These are phyloP conservation scores for Globisporangium radiosum DNA, from an alignment of 352 stramenopile genomes.

Conservation along the genomic window DNA sequence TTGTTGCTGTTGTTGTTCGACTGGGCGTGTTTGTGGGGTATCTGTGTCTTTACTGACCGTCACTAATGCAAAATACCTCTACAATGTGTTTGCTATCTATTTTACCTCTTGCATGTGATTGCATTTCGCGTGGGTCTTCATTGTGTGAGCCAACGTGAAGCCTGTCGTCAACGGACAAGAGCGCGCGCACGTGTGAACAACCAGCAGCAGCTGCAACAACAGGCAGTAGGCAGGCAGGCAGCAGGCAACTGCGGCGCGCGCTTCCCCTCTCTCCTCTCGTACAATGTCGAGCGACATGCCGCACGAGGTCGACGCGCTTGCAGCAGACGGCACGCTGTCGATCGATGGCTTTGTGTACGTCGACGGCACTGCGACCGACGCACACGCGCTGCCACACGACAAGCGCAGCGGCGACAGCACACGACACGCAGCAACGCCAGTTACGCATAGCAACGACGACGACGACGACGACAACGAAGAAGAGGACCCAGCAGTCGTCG, in stretches of 20 bases:
- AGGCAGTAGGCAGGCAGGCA: too few species aligned
- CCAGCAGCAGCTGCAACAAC: too few species aligned
- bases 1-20: too few species aligned
- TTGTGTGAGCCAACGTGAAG: too few species aligned
- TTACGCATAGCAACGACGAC: neutral
- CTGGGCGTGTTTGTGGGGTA: too few species aligned
- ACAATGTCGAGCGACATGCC: neutral
- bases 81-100: too few species aligned
- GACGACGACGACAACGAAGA: neutral
- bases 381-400: neutral
- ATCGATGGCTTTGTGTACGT: constrained; percentile 8
- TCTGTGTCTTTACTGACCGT: too few species aligned
- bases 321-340: neutral
- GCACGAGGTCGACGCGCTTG: neutral
- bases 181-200: too few species aligned
- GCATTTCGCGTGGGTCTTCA: too few species aligned
- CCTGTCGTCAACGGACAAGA: neutral
- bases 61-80: too few species aligned
- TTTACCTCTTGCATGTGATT: too few species aligned
- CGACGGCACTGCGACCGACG: neutral
- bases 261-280: neutral
- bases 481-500: constrained; percentile 1
- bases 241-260: too few species aligned
- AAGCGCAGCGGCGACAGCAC: neutral
- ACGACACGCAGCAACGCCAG: neutral